Evolutionary conservation across 2,329 filamentous ascomycete species (phyloP).

Genomic region (Xylariaceae sp.): DNA sequence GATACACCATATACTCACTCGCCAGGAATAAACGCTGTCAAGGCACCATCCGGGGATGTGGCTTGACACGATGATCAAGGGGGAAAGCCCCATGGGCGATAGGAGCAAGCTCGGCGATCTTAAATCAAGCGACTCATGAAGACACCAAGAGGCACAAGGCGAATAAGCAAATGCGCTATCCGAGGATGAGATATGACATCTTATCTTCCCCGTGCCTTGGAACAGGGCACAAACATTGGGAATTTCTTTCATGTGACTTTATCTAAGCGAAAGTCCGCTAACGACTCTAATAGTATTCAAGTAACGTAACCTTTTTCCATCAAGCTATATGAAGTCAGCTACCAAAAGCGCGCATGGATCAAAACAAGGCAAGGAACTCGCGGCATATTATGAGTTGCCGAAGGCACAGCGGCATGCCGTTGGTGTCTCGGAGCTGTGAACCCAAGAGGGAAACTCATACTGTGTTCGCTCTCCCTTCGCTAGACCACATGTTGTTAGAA

Average conservation of each 20-base stretch:
- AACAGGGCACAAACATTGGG: neutral
- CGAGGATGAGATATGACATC: neutral
- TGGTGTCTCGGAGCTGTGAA: slow-evolving; percentile 22
- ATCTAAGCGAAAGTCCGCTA: neutral
- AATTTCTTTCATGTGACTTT: slow-evolving; percentile 19
- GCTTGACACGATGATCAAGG: neutral
- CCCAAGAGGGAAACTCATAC: slow-evolving; percentile 20
- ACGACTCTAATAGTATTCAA: neutral
- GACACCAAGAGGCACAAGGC: neutral
- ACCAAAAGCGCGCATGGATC: neutral
- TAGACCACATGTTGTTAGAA: slow-evolving; percentile 11
- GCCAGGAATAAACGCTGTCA: neutral
- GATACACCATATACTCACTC: neutral
- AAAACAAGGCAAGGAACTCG: neutral
- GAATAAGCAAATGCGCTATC: neutral
- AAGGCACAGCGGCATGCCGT: slow-evolving; percentile 7
- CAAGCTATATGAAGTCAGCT: slow-evolving; percentile 1
- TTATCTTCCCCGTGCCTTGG: slow-evolving; percentile 1
- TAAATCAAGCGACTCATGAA: no score
- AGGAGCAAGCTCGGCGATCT: slow-evolving; percentile 10
- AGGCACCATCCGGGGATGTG: neutral
- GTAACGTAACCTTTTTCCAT: neutral
- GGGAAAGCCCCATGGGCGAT: neutral
- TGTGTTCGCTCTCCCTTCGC: neutral
- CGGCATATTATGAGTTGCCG: neutral